A percentile compares a stretch with the other conserved stretches of the same genome.
These are phyloP conservation scores for Fusarium clavum DNA, from an alignment of 2,329 filamentous ascomycete species.

Conservation along the genomic window DNA sequence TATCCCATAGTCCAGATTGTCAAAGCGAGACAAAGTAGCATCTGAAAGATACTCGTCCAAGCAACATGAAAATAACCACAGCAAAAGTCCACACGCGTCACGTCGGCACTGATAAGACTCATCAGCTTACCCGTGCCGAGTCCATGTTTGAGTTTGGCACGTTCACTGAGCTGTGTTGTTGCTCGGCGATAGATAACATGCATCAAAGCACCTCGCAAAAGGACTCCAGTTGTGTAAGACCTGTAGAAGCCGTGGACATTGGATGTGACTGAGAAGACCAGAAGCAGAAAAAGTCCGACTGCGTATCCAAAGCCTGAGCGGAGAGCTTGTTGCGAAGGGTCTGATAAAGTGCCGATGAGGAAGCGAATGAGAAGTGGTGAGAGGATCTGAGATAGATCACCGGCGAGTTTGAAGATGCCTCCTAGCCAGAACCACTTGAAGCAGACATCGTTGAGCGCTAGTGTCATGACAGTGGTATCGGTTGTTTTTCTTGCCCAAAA, in stretches of 20 bases:
- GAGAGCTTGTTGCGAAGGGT: constrained; percentile 17
- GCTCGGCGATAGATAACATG: constrained; percentile 29
- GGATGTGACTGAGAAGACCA: constrained; percentile 28
- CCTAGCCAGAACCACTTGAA: constrained; percentile 49
- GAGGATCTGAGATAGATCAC: constrained; percentile 38
- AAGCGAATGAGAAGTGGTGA: constrained; percentile 29
- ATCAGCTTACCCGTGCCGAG: constrained; percentile 47
- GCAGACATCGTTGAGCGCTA: constrained; percentile 49
- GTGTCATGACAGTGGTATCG: constrained; percentile 43
- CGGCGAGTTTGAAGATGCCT: constrained; percentile 44
- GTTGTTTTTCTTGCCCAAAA: constrained; percentile 45
- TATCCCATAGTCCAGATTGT: constrained; percentile 23
- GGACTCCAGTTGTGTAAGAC: constrained; percentile 13
- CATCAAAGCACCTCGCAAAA: constrained; percentile 26
- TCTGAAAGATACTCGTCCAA: constrained; percentile 50
- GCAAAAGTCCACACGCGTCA: constrained; percentile 49
- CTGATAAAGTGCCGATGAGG: constrained; percentile 19
- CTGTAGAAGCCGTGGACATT: constrained; percentile 32
- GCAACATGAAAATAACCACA: constrained; percentile 49
- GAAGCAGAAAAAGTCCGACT: constrained; percentile 7
- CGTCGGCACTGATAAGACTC: constrained; percentile 50
- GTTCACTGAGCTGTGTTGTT: constrained; percentile 23
- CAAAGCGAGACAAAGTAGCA: constrained; percentile 47
- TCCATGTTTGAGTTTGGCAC: constrained; percentile 32
- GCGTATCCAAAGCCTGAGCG: constrained; percentile 29